phyloP scores from a whole-genome alignment of 257 asterid species.

The Solanum corneliomulleri region DNA sequence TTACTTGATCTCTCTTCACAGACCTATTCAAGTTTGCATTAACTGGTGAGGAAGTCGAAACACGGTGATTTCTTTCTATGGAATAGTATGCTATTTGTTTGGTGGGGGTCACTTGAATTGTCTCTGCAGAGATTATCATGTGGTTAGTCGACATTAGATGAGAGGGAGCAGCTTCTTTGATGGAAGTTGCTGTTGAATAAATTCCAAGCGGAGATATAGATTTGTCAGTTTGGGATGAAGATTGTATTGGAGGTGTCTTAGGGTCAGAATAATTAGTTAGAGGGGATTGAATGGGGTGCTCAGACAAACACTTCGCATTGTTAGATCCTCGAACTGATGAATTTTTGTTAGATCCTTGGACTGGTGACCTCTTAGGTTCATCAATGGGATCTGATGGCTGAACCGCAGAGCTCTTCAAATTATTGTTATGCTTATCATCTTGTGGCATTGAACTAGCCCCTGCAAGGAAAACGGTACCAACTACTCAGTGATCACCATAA shows the following conservation, averaged over 20 bases:
- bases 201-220: constrained; percentile 32
- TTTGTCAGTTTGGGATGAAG: constrained; percentile 51
- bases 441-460: constrained; percentile 18
- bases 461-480: constrained; percentile 9
- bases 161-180: constrained; percentile 33
- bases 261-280: constrained; percentile 50
- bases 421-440: constrained; percentile 13
- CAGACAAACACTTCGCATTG: constrained; percentile 60
- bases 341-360: constrained; percentile 41
- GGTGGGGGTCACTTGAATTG: constrained; percentile 60
- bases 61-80: constrained; percentile 57
- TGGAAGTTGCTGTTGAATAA: constrained; percentile 35
- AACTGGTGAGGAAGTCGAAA: constrained; percentile 56
- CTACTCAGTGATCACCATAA: not conserved
- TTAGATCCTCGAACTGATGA: constrained; percentile 43
- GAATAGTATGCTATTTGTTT: constrained; percentile 68
- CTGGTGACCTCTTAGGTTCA: constrained; percentile 14
- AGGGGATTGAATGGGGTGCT: constrained; percentile 44
- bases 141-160: constrained; percentile 51
- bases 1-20: constrained; percentile 53
- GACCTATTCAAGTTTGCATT: constrained; percentile 30
- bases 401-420: constrained; percentile 6
- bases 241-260: constrained; percentile 62
- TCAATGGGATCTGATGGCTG: constrained; percentile 14
- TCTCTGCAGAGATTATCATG: constrained; percentile 70